Conservation (phyloP, 2,329 filamentous ascomycete genomes). For the Paecilomyces sp. region DNA sequence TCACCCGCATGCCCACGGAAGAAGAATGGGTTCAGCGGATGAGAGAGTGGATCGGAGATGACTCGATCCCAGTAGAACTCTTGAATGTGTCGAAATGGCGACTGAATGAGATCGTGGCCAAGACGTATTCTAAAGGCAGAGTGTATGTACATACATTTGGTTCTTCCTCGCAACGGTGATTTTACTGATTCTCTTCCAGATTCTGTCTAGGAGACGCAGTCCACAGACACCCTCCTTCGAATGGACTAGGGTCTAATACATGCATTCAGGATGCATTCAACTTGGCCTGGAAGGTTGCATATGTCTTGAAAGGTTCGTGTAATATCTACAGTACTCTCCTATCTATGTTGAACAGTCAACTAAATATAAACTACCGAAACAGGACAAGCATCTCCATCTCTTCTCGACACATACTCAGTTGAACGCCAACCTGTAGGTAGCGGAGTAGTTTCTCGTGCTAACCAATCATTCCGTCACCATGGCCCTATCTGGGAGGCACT, state of each 20-base stretch:
- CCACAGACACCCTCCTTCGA: slow-evolving; percentile 52
- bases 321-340: background rate
- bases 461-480: slow-evolving; percentile 51
- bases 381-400: slow-evolving; percentile 14
- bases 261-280: slow-evolving; percentile 54
- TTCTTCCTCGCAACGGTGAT: too few species aligned
- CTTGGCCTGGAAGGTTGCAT: slow-evolving; percentile 50
- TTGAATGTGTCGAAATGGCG: slow-evolving; percentile 51
- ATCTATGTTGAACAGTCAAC: background rate
- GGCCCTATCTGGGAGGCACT: slow-evolving; percentile 39
- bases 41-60: slow-evolving; percentile 49
- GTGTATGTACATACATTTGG: slow-evolving; percentile 24
- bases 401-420: slow-evolving; percentile 38
- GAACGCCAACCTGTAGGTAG: slow-evolving; percentile 47
- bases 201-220: slow-evolving; percentile 53
- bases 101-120: slow-evolving; percentile 56
- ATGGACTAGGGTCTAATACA: slow-evolving; percentile 53
- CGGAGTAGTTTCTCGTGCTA: slow-evolving; percentile 48
- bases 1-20: slow-evolving; percentile 34
- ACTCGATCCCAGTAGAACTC: slow-evolving; percentile 44
- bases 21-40: slow-evolving; percentile 44
- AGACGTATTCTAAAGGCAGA: slow-evolving; percentile 47
- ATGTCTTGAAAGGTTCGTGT: slow-evolving; percentile 32
- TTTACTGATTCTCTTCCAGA: slow-evolving; percentile 16
- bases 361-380: background rate